Evolutionary conservation across 2,329 filamentous ascomycete species (phyloP).

Genomic region (Penicillium sp.): DNA sequence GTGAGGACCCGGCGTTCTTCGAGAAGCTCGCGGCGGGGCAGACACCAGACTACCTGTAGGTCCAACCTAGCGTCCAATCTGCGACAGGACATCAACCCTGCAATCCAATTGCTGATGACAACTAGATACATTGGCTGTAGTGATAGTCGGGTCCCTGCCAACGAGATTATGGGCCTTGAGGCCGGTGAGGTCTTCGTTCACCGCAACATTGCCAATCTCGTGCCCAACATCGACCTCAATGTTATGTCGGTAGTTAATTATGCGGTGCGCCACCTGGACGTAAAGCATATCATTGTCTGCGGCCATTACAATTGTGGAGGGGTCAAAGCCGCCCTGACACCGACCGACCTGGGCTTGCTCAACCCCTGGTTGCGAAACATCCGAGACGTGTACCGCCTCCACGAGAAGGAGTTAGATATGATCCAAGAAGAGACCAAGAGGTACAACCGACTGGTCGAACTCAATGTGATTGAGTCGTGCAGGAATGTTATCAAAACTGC

Average conservation of each 20-base stretch:
- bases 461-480: constrained; percentile 41
- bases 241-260: constrained; percentile 43
- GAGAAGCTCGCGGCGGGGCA: constrained; percentile 68
- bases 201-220: constrained; percentile 44
- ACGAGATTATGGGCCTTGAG: constrained; percentile 41
- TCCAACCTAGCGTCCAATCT: neutral
- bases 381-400: constrained; percentile 73
- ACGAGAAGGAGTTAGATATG: constrained; percentile 70
- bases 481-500: constrained; percentile 52
- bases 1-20: constrained; percentile 70
- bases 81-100: neutral
- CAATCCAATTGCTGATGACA: constrained; percentile 2
- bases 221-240: constrained; percentile 39
- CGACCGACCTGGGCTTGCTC: constrained; percentile 71
- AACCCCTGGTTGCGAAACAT: constrained; percentile 75
- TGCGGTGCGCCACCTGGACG: constrained; percentile 48
- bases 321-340: constrained; percentile 66
- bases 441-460: constrained; percentile 39
- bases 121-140: constrained; percentile 44
- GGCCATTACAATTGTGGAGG: constrained; percentile 73
- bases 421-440: constrained; percentile 29
- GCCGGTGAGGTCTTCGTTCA: constrained; percentile 44
- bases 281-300: constrained; percentile 73
- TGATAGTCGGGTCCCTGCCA: constrained; percentile 42
- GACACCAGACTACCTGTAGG: constrained; percentile 68